phyloP scores from a whole-genome alignment of 164 flowering plant genomes.

The Echeveria elegans region DNA sequence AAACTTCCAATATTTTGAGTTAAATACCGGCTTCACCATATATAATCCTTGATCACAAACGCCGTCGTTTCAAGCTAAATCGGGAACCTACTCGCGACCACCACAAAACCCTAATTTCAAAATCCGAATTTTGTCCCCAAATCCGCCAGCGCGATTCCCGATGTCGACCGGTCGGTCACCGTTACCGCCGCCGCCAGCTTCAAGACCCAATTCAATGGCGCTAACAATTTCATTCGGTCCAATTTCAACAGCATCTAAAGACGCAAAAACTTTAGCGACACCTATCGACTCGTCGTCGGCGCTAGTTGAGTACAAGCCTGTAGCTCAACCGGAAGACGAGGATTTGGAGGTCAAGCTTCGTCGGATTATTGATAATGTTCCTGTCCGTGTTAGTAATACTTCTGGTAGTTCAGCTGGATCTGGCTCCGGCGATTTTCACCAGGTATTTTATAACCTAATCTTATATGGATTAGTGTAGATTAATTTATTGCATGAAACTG shows the following conservation, averaged over 20 bases:
- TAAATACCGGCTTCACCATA: no score
- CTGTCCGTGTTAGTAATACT: conserved; percentile 93
- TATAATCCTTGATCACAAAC: neutral
- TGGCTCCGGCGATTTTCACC: conserved; percentile 98
- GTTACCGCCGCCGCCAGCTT: conserved; percentile 38
- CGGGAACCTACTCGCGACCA: neutral
- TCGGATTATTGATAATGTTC: conserved; percentile 80
- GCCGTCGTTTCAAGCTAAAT: neutral
- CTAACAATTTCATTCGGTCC: conserved; percentile 11
- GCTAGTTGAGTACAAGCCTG: conserved; percentile 64
- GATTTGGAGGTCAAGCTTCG: conserved; percentile 94
- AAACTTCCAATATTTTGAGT: no score
- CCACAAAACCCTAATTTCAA: neutral
- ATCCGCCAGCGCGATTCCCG: neutral
- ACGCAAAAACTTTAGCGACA: neutral
- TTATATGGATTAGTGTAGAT: neutral
- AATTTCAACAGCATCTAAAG: neutral
- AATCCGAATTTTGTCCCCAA: neutral
- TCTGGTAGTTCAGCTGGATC: conserved; percentile 99
- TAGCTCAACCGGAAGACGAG: conserved; percentile 57
- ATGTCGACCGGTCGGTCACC: conserved; percentile 23
- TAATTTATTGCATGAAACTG: no score
- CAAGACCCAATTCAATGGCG: conserved; percentile 32
- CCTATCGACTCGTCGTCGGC: conserved; percentile 25
- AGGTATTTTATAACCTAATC: conserved; percentile 29